Base-by-base conservation (phyloP, 2,329 filamentous ascomycete species). In the Metarhizium album region DNA sequence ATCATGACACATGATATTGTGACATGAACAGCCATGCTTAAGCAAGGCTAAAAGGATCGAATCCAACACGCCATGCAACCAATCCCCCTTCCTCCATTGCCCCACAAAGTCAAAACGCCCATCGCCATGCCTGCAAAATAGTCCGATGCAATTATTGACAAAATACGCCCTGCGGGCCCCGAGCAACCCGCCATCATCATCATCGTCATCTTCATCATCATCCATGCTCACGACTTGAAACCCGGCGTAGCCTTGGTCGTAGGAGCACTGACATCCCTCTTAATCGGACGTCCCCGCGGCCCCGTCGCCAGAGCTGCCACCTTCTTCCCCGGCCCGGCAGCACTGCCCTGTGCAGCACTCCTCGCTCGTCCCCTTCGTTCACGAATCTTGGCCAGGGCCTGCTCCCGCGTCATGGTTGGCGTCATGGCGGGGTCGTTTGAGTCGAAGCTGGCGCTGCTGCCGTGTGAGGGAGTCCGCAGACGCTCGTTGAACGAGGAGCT, bases 331-430 rank as follows among this genome's bases (percentile, higher is more conserved):
- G 75, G 70, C 20, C n/a, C n/a, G n/a, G 84, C 85, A 53, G 75
- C 70, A 5, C 79, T 75, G 2, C 79, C 80, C 48, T 80, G 75
- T 4, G 82, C 81, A 52, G 84, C 78, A 63, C 83, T 87, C 57
- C 81, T 76, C 51, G 86, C 84, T 45, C 87, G 73, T 6, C 84
- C 85, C 49, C 87, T 72, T 27, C 87, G 75, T 67, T 87, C 83
- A 49, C 82, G 76, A 57, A 91, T 90, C 63, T 84, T 81, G 50
- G 84, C 84, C 16, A 91, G 74, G 3, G 86, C 86, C 65, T 89
- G 76, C 64, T 89, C 87, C 49, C 87, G 76, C 24, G 80, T 80
- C 78, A 84, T 82, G 38, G 81, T 84, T 4, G 80, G 79, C 42
- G 76, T 82, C 53, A 84, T 64, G 9, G 79, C 79, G 20, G 78